These are phyloP conservation scores for Coniophora puteana DNA, from an alignment of 1,284 basidiomycete species.

Conservation along the genomic window DNA sequence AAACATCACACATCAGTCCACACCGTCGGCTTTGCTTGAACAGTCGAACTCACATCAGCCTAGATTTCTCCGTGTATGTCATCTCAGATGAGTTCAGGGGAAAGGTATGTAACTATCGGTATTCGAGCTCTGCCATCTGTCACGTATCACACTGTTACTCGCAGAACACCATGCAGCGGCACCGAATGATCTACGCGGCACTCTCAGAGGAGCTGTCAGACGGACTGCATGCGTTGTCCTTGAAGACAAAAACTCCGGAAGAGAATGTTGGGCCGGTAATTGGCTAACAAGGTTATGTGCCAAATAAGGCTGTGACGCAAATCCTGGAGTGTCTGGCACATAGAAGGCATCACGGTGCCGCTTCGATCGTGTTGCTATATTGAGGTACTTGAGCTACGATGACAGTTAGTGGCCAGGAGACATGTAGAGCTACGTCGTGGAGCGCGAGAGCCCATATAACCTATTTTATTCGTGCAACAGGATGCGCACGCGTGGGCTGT, in stretches of 20 bases:
- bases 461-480: too few species aligned
- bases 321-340: too few species aligned
- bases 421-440: too few species aligned
- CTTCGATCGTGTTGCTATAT: too few species aligned
- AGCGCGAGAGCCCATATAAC: too few species aligned
- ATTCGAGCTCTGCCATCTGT: slow-evolving; percentile 3
- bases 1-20: slow-evolving; percentile 13
- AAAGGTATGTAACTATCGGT: slow-evolving; percentile 46
- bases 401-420: too few species aligned
- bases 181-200: slow-evolving; percentile 70
- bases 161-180: slow-evolving; percentile 72
- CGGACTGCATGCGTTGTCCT: slow-evolving; percentile 73
- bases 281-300: too few species aligned
- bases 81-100: slow-evolving; percentile 69
- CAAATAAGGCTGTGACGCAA: too few species aligned
- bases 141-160: slow-evolving; percentile 8
- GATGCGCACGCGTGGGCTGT: too few species aligned
- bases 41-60: slow-evolving; percentile 8
- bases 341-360: too few species aligned
- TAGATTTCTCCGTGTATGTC: slow-evolving; percentile 73
- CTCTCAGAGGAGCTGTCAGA: slow-evolving; percentile 64
- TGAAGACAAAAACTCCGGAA: slow-evolving; percentile 65
- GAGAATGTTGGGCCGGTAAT: too few species aligned
- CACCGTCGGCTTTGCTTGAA: slow-evolving; percentile 17
- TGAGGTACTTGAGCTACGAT: too few species aligned